A percentile compares a stretch with the other conserved stretches of the same genome.
Conservation (phyloP, 129 eudicot genomes). For the Centrapalus pauciflorus region DNA sequence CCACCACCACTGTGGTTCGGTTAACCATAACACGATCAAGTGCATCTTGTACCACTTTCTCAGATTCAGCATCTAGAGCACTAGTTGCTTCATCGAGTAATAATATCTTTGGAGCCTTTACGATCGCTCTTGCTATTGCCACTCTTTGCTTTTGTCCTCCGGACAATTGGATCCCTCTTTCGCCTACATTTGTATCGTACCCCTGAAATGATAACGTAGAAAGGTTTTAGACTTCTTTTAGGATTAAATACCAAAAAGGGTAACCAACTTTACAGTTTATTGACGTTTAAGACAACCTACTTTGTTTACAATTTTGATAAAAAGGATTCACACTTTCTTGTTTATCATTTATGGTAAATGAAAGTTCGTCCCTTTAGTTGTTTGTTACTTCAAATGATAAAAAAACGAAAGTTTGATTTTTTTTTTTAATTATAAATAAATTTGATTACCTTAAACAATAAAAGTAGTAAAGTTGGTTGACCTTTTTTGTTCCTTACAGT, state of each 20-base stretch:
- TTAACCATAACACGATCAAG: slow-evolving; percentile 16
- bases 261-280: background rate
- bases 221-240: background rate
- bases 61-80: slow-evolving; percentile 30
- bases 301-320: no score
- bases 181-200: slow-evolving; percentile 26
- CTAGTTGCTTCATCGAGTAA: slow-evolving; percentile 33
- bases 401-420: no score
- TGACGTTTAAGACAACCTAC: no score
- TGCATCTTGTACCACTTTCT: slow-evolving; percentile 35
- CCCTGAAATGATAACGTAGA: slow-evolving; percentile 15
- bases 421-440: no score
- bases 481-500: no score
- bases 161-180: slow-evolving; percentile 24
- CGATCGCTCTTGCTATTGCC: slow-evolving; percentile 24
- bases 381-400: no score
- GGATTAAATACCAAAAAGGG: background rate
- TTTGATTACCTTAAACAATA: no score
- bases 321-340: no score
- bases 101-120: slow-evolving; percentile 27
- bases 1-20: slow-evolving; percentile 28
- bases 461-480: no score
- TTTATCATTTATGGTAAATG: no score
- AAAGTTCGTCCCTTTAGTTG: no score
- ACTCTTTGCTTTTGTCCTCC: slow-evolving; percentile 30